phyloP scores from a whole-genome alignment of 305 asterid genomes.

The Lippia alba region DNA sequence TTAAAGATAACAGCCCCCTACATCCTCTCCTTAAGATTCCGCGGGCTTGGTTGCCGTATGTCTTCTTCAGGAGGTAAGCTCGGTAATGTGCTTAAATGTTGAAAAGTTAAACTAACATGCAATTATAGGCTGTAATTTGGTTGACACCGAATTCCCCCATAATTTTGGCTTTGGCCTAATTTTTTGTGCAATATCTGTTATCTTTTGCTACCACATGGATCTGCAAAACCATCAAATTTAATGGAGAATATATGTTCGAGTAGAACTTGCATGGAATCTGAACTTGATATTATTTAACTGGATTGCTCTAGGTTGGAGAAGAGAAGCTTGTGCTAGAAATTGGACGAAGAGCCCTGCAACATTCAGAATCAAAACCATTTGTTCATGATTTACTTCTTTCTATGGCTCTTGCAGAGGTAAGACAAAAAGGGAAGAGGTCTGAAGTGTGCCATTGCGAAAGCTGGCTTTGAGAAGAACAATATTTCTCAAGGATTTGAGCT shows the following conservation, averaged over 20 bases:
- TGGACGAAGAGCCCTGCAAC: slow-evolving; percentile 86
- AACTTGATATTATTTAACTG: slow-evolving; percentile 41
- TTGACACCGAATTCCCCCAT: slow-evolving; percentile 12
- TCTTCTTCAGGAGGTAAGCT: slow-evolving; percentile 96
- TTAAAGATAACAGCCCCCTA: slow-evolving; percentile 86
- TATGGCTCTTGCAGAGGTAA: slow-evolving; percentile 99
- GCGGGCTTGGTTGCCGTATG: slow-evolving; percentile 95
- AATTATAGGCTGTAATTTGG: slow-evolving; percentile 19
- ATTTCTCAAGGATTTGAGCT: slow-evolving; percentile 97
- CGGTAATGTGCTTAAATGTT: slow-evolving; percentile 26
- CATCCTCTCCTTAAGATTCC: slow-evolving; percentile 84
- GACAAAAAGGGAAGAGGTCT: slow-evolving; percentile 56
- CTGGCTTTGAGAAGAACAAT: slow-evolving; percentile 87
- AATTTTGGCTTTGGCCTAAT: slow-evolving; percentile 7
- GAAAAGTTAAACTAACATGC: slow-evolving; percentile 26
- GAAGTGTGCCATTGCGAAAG: slow-evolving; percentile 97
- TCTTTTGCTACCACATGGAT: slow-evolving; percentile 31
- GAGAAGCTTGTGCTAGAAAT: slow-evolving; percentile 91
- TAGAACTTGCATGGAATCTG: slow-evolving; percentile 27
- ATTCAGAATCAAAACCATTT: slow-evolving; percentile 78
- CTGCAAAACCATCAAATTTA: slow-evolving; percentile 27
- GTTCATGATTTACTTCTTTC: slow-evolving; percentile 89
- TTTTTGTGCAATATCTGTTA: slow-evolving; percentile 20
- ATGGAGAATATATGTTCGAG: slow-evolving; percentile 26
- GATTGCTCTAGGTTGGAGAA: slow-evolving; percentile 81